These are phyloP conservation scores for Gossypium davidsonii DNA, from an alignment of 441 rosid species.

Conservation along the genomic window DNA sequence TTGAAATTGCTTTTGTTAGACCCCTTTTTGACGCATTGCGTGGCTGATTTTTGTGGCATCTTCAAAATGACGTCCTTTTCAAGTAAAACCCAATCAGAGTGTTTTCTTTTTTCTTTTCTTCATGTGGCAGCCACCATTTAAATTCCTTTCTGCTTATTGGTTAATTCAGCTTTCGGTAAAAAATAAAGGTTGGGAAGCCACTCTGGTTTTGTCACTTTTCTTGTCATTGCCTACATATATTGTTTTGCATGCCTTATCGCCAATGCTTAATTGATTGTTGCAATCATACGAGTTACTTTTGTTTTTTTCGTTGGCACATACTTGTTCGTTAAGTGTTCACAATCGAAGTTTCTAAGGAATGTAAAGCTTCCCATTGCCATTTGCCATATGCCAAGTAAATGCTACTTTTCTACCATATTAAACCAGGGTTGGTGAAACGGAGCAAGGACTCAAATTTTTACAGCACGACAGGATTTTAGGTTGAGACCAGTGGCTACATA, in stretches of 20 bases:
- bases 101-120: background rate
- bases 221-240: background rate
- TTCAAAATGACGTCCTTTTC: background rate
- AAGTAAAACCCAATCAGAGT: background rate
- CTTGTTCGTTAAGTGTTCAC: slow-evolving; percentile 4
- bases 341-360: background rate
- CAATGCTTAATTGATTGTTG: background rate
- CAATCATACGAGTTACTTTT: background rate
- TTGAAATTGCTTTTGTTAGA: background rate
- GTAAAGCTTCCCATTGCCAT: background rate
- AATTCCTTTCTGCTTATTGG: background rate
- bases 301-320: background rate
- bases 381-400: background rate
- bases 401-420: background rate
- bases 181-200: background rate
- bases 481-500: background rate
- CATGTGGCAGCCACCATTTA: background rate
- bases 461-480: background rate
- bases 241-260: background rate
- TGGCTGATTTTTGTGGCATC: background rate
- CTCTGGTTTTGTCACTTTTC: background rate
- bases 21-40: slow-evolving; percentile 2
- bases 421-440: background rate
- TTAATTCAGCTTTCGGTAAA: background rate
- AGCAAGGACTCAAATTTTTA: background rate